Percentiles rank a stretch among this genome's conserved stretches.
These are phyloP conservation scores for Picea sitchensis DNA, from an alignment of 75 land plant genomes.

Conservation along the genomic window DNA sequence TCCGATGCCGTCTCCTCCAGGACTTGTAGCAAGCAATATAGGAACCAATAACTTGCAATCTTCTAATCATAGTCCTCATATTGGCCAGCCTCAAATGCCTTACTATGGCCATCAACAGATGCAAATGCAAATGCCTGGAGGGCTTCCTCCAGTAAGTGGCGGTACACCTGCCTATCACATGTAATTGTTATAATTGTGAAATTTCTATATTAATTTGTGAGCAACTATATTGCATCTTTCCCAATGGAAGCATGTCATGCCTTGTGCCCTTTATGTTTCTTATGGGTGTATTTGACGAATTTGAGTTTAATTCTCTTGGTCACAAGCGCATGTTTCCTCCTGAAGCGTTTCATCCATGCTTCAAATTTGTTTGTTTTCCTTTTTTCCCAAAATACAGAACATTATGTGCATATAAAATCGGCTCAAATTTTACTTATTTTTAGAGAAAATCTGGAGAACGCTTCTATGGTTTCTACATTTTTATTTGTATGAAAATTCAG, in stretches of 20 bases:
- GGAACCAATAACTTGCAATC: constrained; percentile 3
- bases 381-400: too few species aligned
- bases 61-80: constrained; percentile 10
- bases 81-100: constrained; percentile 4
- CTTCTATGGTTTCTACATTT: too few species aligned
- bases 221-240: constrained; percentile 5
- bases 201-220: not conserved
- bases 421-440: too few species aligned
- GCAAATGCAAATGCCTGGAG: constrained; percentile 12
- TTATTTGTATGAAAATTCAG: too few species aligned
- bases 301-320: not conserved
- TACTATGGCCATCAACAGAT: constrained; percentile 4
- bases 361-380: too few species aligned
- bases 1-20: constrained; percentile 9
- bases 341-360: too few species aligned
- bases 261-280: not conserved
- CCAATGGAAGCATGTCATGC: not conserved
- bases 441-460: too few species aligned
- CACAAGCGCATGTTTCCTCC: not conserved
- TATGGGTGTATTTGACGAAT: not conserved
- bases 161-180: constrained; percentile 3
- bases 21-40: not conserved
- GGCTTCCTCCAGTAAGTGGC: constrained; percentile 3
- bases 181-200: constrained; percentile 3
- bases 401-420: too few species aligned